These are phyloP conservation scores for Saccharomyces mikatae DNA, from an alignment of 805 yeast species.

Conservation along the genomic window DNA sequence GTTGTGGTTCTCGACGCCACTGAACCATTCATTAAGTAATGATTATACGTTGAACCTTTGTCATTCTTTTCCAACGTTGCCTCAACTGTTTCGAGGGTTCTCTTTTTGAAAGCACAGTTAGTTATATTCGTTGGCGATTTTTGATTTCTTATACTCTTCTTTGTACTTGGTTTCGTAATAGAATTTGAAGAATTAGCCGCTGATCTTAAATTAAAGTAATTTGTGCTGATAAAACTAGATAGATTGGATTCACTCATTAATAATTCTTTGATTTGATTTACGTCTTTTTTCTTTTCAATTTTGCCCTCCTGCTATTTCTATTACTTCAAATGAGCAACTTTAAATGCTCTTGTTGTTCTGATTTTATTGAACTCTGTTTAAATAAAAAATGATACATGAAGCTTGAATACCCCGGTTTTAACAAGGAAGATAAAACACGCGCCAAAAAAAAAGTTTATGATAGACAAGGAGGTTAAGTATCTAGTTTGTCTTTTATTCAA, in stretches of 20 bases:
- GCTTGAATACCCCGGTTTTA: not conserved
- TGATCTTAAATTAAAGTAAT: conserved; percentile 6
- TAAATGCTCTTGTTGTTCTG: not conserved
- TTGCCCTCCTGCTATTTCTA: not conserved
- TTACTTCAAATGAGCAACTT: not conserved
- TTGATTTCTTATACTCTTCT: not conserved
- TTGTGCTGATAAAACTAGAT: conserved; percentile 12
- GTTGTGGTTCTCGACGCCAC: not conserved
- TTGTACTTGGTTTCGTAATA: not conserved
- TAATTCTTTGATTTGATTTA: not conserved
- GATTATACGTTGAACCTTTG: not conserved
- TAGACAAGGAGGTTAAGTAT: too few relatives aligned
- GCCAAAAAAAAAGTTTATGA: too few relatives aligned
- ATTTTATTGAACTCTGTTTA: not conserved
- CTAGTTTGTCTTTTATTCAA: too few relatives aligned
- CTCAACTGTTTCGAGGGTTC: not conserved
- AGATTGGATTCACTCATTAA: conserved; percentile 9
- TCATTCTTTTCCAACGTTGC: not conserved
- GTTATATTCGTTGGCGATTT: not conserved
- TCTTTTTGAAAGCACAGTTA: not conserved
- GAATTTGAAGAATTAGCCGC: conserved; percentile 6
- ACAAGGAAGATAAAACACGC: not conserved
- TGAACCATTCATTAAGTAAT: not conserved
- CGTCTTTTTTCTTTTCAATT: not conserved
- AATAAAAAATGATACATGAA: not conserved